These are phyloP conservation scores for Irpex sp. DNA, from an alignment of 1,284 basidiomycete species.

Conservation along the genomic window DNA sequence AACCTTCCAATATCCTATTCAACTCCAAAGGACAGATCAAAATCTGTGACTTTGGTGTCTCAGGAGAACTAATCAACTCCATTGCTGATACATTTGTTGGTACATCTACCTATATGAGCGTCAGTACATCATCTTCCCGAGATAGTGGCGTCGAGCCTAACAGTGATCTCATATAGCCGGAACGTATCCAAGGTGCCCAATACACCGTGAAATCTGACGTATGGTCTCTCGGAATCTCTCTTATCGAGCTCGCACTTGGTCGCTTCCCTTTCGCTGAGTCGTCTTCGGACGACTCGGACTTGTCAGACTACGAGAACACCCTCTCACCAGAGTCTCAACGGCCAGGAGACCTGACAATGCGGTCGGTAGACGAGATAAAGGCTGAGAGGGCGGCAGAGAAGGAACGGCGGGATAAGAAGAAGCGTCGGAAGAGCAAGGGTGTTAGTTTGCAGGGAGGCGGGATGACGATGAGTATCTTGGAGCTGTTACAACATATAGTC, in stretches of 20 bases:
- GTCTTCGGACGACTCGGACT: conserved; percentile 59
- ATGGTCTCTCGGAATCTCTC: conserved; percentile 93
- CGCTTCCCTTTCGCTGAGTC: conserved; percentile 87
- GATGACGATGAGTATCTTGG: conserved; percentile 96
- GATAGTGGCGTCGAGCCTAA: conserved; percentile 10
- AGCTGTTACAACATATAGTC: conserved; percentile 96
- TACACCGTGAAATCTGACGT: conserved; percentile 98
- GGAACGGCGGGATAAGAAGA: conserved; percentile 43
- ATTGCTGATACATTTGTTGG: conserved; percentile 99
- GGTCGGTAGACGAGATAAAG: conserved; percentile 23
- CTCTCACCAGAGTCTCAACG: conserved; percentile 47
- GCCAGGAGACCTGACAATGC: conserved; percentile 35
- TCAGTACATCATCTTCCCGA: conserved; percentile 43
- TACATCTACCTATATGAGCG: conserved; percentile 99
- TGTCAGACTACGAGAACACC: conserved; percentile 69
- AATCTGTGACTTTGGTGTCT: conserved; percentile 98
- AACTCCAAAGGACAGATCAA: conserved; percentile 96
- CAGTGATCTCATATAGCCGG: conserved; percentile 59
- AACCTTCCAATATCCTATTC: conserved; percentile 96
- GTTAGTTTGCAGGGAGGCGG: conserved; percentile 87
- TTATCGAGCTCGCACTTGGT: conserved; percentile 93
- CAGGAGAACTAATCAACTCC: conserved; percentile 97
- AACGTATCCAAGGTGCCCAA: conserved; percentile 96
- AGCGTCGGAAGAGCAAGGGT: conserved; percentile 70
- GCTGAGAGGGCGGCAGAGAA: conserved; percentile 42